A percentile compares a stretch with the other conserved stretches of the same genome.
Evolutionary conservation across 192 early-diverging fungal species (phyloP).

Genomic region (Linnemannia hyalina): DNA sequence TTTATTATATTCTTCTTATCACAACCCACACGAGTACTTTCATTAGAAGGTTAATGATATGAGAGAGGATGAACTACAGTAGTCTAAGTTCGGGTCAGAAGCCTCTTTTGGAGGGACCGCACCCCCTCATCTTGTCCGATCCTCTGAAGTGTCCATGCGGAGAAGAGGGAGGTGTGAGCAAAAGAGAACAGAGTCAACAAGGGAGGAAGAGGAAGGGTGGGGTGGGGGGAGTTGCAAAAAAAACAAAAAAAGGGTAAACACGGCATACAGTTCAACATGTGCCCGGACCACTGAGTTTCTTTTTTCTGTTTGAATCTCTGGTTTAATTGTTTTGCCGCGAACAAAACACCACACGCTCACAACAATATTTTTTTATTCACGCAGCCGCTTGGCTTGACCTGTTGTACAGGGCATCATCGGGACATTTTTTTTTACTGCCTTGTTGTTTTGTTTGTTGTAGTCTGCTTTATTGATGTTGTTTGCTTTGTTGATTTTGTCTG

Average conservation of each 20-base stretch:
- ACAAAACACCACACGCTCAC: conserved; percentile 1
- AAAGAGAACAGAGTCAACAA: neutral
- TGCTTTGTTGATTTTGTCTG: neutral
- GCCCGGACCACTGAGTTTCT: neutral
- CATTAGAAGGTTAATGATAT: too few relatives aligned
- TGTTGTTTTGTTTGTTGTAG: neutral
- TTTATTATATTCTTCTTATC: too few relatives aligned
- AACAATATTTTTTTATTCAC: neutral
- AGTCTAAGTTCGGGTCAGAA: neutral
- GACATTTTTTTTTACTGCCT: neutral
- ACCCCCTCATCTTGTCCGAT: neutral
- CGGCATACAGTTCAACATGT: neutral
- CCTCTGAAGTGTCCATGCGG: neutral
- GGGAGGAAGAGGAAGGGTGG: neutral
- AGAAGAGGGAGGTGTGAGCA: neutral
- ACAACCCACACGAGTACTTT: too few relatives aligned
- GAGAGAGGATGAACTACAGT: too few relatives aligned
- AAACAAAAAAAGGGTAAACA: neutral
- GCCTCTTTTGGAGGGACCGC: neutral
- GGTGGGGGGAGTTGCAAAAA: neutral
- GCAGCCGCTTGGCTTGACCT: too few relatives aligned
- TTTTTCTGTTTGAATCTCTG: too few relatives aligned
- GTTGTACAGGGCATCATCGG: neutral
- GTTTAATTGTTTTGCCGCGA: conserved; percentile 48
- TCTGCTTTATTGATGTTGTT: neutral